phyloP scores from a whole-genome alignment of 192 early-diverging fungal genomes.

The Mortierella alpina region DNA sequence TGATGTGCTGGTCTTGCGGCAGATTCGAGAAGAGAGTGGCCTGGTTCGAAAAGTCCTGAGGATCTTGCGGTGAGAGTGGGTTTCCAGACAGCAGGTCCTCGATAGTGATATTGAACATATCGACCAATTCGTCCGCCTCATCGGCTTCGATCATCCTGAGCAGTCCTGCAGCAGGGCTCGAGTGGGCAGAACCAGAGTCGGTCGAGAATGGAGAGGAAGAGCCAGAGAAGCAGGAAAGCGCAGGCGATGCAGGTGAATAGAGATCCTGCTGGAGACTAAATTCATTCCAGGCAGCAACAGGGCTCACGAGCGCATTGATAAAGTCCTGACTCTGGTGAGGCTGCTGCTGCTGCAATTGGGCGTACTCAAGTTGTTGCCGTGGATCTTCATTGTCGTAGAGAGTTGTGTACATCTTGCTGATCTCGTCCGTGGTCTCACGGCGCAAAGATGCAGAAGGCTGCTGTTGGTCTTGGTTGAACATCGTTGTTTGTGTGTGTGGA shows the following conservation, averaged over 20 bases:
- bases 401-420: slow-evolving; percentile 40
- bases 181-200: slow-evolving; percentile 5
- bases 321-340: background rate
- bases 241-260: slow-evolving; percentile 12
- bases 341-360: background rate
- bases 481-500: background rate
- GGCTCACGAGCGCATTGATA: background rate
- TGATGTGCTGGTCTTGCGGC: background rate
- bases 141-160: slow-evolving; percentile 20
- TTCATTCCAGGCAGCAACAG: slow-evolving; percentile 5
- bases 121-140: slow-evolving; percentile 24
- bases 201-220: slow-evolving; percentile 3
- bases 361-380: slow-evolving; percentile 19
- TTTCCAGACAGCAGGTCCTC: slow-evolving; percentile 24
- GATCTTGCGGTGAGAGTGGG: background rate
- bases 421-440: slow-evolving; percentile 25
- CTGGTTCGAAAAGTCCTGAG: background rate
- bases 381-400: slow-evolving; percentile 32
- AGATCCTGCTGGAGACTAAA: background rate
- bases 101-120: slow-evolving; percentile 27
- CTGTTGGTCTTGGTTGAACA: background rate
- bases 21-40: background rate
- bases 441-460: background rate
- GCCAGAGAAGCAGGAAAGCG: slow-evolving; percentile 10
- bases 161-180: slow-evolving; percentile 8